Evolutionary conservation across 306 rosid genomes (phyloP).

Genomic region (Glycine soja): DNA sequence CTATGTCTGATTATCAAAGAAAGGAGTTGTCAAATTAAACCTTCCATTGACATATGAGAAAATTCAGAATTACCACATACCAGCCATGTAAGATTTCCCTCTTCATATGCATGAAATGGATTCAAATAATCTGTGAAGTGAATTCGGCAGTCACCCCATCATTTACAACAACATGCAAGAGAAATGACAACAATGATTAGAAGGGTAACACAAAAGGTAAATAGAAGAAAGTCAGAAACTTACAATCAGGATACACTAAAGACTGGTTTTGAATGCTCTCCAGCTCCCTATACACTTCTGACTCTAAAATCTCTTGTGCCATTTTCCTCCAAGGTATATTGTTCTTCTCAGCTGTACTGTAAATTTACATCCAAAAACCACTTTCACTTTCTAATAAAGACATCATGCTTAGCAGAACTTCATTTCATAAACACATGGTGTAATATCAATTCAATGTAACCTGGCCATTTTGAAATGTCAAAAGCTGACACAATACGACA

Average conservation of each 20-base stretch:
- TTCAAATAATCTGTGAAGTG: constrained; percentile 63
- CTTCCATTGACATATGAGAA: constrained; percentile 4
- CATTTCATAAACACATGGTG: not conserved
- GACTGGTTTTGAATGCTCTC: constrained; percentile 61
- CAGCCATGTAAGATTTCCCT: constrained; percentile 80
- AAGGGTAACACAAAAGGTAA: not conserved
- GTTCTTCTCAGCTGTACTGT: constrained; percentile 80
- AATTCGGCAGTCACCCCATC: constrained; percentile 32
- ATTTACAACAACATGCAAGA: constrained; percentile 26
- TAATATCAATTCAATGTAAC: too few relatives aligned
- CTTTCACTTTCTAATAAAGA: constrained; percentile 15
- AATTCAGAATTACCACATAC: constrained; percentile 48
- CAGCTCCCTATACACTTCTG: constrained; percentile 66
- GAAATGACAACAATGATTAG: constrained; percentile 13
- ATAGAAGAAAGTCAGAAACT: constrained; percentile 28
- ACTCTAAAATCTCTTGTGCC: constrained; percentile 61
- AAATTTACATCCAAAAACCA: constrained; percentile 40
- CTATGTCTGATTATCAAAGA: constrained; percentile 6
- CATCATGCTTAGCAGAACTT: not conserved
- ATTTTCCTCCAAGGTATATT: constrained; percentile 74
- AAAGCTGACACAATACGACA: not conserved
- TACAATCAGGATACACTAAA: constrained; percentile 71
- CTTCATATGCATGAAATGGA: constrained; percentile 78
- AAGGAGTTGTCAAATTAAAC: constrained; percentile 13
- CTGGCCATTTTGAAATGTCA: not conserved